Evolutionary conservation across 306 rosid genomes (phyloP).

Genomic region (Abrus precatorius): DNA sequence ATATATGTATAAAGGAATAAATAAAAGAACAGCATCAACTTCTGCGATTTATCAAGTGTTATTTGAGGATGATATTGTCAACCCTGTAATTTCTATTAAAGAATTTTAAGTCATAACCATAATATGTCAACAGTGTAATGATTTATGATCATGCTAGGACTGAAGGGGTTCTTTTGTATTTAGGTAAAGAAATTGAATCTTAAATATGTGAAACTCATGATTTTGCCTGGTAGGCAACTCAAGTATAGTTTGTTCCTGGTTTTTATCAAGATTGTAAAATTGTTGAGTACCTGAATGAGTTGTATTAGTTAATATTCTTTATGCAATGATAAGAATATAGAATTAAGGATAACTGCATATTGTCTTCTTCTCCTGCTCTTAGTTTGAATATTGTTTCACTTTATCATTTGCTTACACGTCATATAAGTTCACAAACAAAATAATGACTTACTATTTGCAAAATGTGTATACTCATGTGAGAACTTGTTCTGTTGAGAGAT

Average conservation of each 20-base stretch:
- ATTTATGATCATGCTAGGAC: too few species aligned
- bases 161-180: too few species aligned
- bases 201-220: too few species aligned
- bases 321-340: background rate
- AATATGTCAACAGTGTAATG: too few species aligned
- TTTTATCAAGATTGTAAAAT: background rate
- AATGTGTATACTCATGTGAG: background rate
- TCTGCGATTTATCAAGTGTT: background rate
- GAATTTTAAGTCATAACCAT: too few species aligned
- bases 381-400: too few species aligned
- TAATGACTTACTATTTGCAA: background rate
- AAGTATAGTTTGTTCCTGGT: background rate
- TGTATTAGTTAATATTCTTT: background rate
- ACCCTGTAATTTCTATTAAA: too few species aligned
- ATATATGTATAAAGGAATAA: background rate
- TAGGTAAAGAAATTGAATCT: too few species aligned
- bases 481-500: slow-evolving; percentile 2
- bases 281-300: background rate
- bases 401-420: too few species aligned
- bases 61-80: background rate
- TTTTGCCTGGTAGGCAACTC: too few species aligned
- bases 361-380: background rate
- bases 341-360: background rate
- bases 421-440: background rate
- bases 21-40: background rate